Conservation (phyloP, 202 grass and related monocot genomes). For the Setaria italica region DNA sequence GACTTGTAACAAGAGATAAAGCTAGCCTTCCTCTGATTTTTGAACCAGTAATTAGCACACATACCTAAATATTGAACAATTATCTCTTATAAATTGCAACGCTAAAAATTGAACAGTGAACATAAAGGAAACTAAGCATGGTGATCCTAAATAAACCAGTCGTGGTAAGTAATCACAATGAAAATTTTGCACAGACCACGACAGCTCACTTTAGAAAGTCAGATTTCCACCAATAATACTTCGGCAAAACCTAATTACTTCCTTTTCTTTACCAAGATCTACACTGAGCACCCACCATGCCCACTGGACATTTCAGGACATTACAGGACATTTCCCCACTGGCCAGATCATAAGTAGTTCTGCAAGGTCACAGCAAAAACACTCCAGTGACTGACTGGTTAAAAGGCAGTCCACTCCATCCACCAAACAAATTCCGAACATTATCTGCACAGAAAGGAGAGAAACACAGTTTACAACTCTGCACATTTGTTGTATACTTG, state of each 20-base stretch:
- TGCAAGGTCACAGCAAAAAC: constrained; percentile 21
- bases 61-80: neutral
- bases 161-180: constrained; percentile 38
- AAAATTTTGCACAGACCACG: constrained; percentile 32
- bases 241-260: constrained; percentile 39
- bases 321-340: constrained; percentile 49
- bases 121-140: constrained; percentile 28
- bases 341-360: constrained; percentile 48
- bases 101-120: constrained; percentile 2
- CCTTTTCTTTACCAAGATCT: constrained; percentile 55
- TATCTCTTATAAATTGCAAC: constrained; percentile 25
- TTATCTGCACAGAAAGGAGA: constrained; percentile 39
- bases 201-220: constrained; percentile 28
- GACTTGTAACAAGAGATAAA: neutral
- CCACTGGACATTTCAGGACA: neutral
- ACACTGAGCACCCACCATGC: constrained; percentile 29
- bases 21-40: neutral
- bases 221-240: constrained; percentile 45
- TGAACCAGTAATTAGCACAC: constrained; percentile 25
- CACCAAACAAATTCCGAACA: constrained; percentile 46
- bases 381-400: constrained; percentile 34
- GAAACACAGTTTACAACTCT: constrained; percentile 17
- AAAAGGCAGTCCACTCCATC: constrained; percentile 37
- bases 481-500: neutral
- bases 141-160: constrained; percentile 28